Evolutionary conservation across 257 asterid species (phyloP), one percentile per base, ranked within the genome.

Genomic region (Scutellaria galericulata): DNA sequence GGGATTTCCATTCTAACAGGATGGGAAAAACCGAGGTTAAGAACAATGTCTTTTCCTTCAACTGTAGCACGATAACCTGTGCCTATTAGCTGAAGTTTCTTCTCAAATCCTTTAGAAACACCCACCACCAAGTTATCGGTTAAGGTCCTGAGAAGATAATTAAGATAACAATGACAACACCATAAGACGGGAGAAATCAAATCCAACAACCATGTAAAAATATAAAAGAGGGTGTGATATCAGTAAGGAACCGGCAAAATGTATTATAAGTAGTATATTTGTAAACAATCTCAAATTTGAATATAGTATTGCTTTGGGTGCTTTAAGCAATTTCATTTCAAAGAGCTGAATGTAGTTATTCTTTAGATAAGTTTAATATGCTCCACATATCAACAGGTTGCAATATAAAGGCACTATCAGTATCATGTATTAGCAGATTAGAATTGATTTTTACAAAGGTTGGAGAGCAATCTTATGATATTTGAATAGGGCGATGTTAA

Each of bases 41-140:
- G 95, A 71, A 91, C 97, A 68, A 91, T 70, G 83, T 89, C 97
- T 75, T 88, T 88, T 12, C 98, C 97, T 85, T 94, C 99, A 7
- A 94, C 40, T 0, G 87, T 76, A 39, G 99, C 99, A 80, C 98
- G 97, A 75, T 91, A 91, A 27, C 99, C 99, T 1, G 96, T 94
- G 22, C 99, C 99, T 18, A 94, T 73, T 80, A 94, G 78, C 80
- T 94, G 98, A 60, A 94, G 98, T 81, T 75, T 91, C 86, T 94
- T 94, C 79, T 94, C 99, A 20, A 91, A 94, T 14, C 97, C 99
- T 82, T 89, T 91, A 1, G 99, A 94, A 22, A 94, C 98, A 0
- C 99, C 99, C 73, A 94, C 98, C 68, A 94, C 85, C 90, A 94
- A 91, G 95, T 94, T 94, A 73, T 89, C 91, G 0, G 97, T 94